Evolutionary conservation across 257 asterid genomes (phyloP).

Genomic region (Gentiana dahurica): DNA sequence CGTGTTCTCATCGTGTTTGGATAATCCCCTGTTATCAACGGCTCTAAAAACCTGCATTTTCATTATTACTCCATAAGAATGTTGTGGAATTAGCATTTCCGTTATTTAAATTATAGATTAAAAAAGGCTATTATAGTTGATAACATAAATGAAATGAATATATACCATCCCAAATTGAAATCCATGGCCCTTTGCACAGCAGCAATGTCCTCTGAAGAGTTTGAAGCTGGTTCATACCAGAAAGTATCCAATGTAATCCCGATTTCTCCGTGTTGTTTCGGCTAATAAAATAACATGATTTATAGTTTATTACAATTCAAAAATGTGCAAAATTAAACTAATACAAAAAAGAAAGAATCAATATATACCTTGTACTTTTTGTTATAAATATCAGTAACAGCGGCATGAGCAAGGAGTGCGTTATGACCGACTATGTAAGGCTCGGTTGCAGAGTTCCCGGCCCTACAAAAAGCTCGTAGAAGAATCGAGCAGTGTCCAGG

Average conservation of each 20-base stretch:
- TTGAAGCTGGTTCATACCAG: conserved; percentile 60
- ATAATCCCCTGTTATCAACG: conserved; percentile 64
- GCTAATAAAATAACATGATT: conserved; percentile 17
- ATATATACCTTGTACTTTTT: conserved; percentile 46
- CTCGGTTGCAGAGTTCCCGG: conserved; percentile 79
- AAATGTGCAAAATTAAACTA: neutral
- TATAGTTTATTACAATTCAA: neutral
- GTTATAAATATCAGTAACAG: conserved; percentile 45
- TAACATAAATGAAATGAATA: neutral
- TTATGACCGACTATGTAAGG: conserved; percentile 73
- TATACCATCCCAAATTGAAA: conserved; percentile 72
- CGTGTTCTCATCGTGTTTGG: conserved; percentile 61
- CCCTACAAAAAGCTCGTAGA: conserved; percentile 41
- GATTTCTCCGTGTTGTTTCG: conserved; percentile 45
- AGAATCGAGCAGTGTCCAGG: conserved; percentile 70
- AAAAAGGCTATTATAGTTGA: neutral
- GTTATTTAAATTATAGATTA: too few relatives aligned
- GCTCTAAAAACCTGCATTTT: conserved; percentile 62
- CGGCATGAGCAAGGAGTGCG: conserved; percentile 54
- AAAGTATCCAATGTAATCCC: conserved; percentile 61
- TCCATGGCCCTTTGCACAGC: conserved; percentile 68
- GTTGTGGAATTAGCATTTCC: too few relatives aligned
- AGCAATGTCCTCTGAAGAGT: conserved; percentile 36
- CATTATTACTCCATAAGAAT: too few relatives aligned
- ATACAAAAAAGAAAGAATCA: too few relatives aligned